Conservation (phyloP, 352 stramenopile genomes). For the Globisporangium carolinianum region DNA sequence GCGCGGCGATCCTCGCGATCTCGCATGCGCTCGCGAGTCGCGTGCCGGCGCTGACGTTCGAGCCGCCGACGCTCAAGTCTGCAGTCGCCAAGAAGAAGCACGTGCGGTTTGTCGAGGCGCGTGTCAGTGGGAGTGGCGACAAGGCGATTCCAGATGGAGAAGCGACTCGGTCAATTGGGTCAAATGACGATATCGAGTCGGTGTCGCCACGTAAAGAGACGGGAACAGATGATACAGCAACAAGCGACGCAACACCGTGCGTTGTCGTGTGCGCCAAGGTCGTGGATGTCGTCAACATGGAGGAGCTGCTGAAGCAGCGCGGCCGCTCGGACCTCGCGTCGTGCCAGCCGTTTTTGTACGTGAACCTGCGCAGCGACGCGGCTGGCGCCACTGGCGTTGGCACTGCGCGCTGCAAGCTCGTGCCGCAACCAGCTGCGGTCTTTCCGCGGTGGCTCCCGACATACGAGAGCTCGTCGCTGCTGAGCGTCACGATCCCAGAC, state of each 20-base stretch:
- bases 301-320: slow-evolving; percentile 44
- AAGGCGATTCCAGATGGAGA: slow-evolving; percentile 8
- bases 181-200: slow-evolving; percentile 9
- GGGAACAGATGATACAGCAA: not conserved
- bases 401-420: slow-evolving; percentile 26
- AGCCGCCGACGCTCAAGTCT: not conserved
- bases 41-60: not conserved
- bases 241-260: not conserved
- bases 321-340: slow-evolving; percentile 37
- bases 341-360: slow-evolving; percentile 42
- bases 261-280: slow-evolving; percentile 35
- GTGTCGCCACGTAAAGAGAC: too few species aligned
- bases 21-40: slow-evolving; percentile 34
- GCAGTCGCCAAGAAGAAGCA: slow-evolving; percentile 40
- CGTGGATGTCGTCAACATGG: slow-evolving; percentile 40
- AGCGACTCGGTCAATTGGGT: not conserved
- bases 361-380: slow-evolving; percentile 23
- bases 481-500: slow-evolving; percentile 26
- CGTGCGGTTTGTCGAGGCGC: slow-evolving; percentile 41
- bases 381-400: slow-evolving; percentile 8
- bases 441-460: slow-evolving; percentile 61
- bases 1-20: slow-evolving; percentile 58
- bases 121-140: not conserved
- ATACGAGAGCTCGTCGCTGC: slow-evolving; percentile 19
- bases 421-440: slow-evolving; percentile 34